Conservation (phyloP, 2,329 filamentous ascomycete species). For the Claviceps sorghi region DNA sequence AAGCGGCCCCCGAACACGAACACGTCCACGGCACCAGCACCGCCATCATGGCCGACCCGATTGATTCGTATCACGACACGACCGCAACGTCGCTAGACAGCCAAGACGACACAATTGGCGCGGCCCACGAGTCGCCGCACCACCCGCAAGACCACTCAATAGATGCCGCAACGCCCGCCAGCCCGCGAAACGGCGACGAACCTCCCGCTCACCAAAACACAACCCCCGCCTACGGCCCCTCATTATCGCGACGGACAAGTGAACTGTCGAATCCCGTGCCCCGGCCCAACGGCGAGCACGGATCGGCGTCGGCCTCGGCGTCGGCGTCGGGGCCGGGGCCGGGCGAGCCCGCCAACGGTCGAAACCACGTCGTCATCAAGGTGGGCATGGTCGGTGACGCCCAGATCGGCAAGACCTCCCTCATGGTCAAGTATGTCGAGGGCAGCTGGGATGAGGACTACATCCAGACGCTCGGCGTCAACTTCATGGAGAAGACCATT, state of each 20-base stretch:
- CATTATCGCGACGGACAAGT: conserved; percentile 40
- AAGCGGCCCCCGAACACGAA: conserved; percentile 9
- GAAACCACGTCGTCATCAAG: conserved; percentile 86
- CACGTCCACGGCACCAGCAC: conserved; percentile 6
- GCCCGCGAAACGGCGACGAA: conserved; percentile 29
- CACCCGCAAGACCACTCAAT: conserved; percentile 34
- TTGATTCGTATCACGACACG: background rate
- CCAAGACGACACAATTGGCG: conserved; percentile 35
- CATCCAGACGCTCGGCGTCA: conserved; percentile 95
- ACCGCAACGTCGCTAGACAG: conserved; percentile 12
- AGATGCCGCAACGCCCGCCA: conserved; percentile 31
- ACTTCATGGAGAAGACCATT: conserved; percentile 99
- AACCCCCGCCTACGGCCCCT: conserved; percentile 29
- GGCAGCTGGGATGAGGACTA: conserved; percentile 99
- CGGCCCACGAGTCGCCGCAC: conserved; percentile 32
- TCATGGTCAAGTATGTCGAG: conserved; percentile 99
- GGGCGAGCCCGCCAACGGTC: conserved; percentile 29
- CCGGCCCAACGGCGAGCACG: conserved; percentile 29
- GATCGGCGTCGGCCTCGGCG: conserved; percentile 19
- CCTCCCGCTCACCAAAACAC: conserved; percentile 29
- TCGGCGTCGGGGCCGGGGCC: conserved; percentile 14
- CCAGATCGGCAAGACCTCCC: conserved; percentile 95
- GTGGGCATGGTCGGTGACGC: conserved; percentile 99
- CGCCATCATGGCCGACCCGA: conserved; percentile 35
- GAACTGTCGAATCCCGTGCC: conserved; percentile 33